Conservation (phyloP, 2,329 filamentous ascomycete genomes). For the Zarea fungicola region DNA sequence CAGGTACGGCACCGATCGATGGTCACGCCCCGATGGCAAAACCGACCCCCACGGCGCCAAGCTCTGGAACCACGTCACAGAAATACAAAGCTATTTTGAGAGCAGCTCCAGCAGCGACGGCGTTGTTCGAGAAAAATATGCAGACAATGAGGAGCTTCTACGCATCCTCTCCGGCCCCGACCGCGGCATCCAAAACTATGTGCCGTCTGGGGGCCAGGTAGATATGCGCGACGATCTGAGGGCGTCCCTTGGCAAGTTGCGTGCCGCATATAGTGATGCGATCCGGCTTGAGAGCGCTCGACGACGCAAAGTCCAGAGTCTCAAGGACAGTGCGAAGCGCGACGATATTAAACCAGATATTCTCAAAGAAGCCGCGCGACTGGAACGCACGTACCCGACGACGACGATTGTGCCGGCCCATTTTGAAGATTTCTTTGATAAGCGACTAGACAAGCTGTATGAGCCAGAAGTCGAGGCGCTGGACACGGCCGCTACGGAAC, state of each 20-base stretch:
- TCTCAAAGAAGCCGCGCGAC: slow-evolving; percentile 71
- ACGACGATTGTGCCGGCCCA: slow-evolving; percentile 81
- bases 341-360: slow-evolving; percentile 89
- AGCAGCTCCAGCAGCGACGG: slow-evolving; percentile 51
- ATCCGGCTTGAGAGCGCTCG: slow-evolving; percentile 75
- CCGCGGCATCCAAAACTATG: slow-evolving; percentile 76
- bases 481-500: slow-evolving; percentile 67
- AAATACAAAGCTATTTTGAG: slow-evolving; percentile 84
- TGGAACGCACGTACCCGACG: slow-evolving; percentile 82
- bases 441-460: slow-evolving; percentile 69
- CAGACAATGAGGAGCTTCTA: slow-evolving; percentile 68
- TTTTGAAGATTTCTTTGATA: slow-evolving; percentile 87
- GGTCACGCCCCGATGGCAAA: slow-evolving; percentile 66
- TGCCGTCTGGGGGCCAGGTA: slow-evolving; percentile 76
- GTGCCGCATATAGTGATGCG: slow-evolving; percentile 79
- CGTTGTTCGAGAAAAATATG: slow-evolving; percentile 71
- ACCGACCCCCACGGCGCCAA: slow-evolving; percentile 62
- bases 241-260: slow-evolving; percentile 68
- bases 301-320: slow-evolving; percentile 69
- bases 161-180: slow-evolving; percentile 73
- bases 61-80: slow-evolving; percentile 67
- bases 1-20: slow-evolving; percentile 83
- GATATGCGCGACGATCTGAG: slow-evolving; percentile 78
- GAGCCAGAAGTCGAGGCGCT: slow-evolving; percentile 70
- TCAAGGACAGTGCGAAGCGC: slow-evolving; percentile 72